Percentiles rank a stretch among this genome's conserved stretches.
Conservation (phyloP, 108 stramenopile species). For the Conticribra guillardii region DNA sequence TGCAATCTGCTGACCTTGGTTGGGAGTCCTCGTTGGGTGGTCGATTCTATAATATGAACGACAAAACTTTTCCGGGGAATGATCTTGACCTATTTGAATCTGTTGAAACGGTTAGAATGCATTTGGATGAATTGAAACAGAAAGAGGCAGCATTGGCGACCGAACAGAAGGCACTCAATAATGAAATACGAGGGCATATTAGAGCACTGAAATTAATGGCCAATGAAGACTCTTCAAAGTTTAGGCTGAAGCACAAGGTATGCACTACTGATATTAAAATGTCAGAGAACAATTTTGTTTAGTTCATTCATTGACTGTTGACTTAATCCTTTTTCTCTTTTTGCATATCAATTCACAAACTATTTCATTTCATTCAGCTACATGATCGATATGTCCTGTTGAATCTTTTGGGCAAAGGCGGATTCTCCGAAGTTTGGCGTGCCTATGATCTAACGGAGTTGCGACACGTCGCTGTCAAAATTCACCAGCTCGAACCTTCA, state of each 20-base stretch:
- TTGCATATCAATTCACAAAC: not conserved
- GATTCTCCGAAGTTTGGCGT: constrained; percentile 99
- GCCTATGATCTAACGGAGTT: constrained; percentile 88
- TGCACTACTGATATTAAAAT: too few relatives aligned
- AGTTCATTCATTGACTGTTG: constrained; percentile 5
- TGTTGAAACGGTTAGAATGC: constrained; percentile 67
- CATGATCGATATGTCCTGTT: constrained; percentile 92
- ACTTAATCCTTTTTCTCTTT: not conserved
- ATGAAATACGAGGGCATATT: constrained; percentile 78
- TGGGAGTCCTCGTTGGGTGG: constrained; percentile 1
- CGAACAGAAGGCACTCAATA: constrained; percentile 70
- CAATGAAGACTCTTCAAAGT: constrained; percentile 84
- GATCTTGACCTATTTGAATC: constrained; percentile 59
- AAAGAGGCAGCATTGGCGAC: constrained; percentile 63
- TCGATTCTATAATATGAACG: too few relatives aligned
- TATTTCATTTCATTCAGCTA: constrained; percentile 44
- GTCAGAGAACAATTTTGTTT: too few relatives aligned
- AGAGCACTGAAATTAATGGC: constrained; percentile 79
- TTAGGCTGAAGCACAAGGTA: constrained; percentile 71
- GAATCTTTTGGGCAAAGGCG: constrained; percentile 94
- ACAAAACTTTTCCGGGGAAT: constrained; percentile 26
- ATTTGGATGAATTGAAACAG: constrained; percentile 58
- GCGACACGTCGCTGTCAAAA: constrained; percentile 96
- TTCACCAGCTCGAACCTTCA: constrained; percentile 94
- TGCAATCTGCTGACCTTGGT: not conserved